Conservation (phyloP, 371 early-diverging fungal genomes). For the Syncephalastrum monosporum region DNA sequence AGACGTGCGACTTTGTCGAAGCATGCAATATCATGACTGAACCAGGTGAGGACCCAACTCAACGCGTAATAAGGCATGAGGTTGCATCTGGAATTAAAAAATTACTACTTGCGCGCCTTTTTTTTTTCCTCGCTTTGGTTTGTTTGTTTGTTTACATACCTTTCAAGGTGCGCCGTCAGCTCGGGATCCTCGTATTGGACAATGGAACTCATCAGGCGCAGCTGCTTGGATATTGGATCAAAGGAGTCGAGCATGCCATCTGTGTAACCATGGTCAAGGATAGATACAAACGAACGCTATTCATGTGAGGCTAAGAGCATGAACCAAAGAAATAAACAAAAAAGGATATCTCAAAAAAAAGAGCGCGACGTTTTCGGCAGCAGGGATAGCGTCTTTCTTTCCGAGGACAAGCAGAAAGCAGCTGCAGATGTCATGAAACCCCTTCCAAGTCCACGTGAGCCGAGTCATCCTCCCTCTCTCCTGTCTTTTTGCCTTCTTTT, state of each 20-base stretch:
- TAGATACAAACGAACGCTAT: not conserved
- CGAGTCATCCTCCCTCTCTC: too few relatives aligned
- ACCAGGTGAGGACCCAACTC: constrained; percentile 89
- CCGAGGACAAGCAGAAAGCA: constrained; percentile 50
- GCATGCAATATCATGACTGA: constrained; percentile 72
- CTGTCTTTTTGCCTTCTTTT: not conserved
- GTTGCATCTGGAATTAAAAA: constrained; percentile 22
- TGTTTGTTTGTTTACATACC: constrained; percentile 13
- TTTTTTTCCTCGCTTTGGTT: not conserved
- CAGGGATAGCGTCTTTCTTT: constrained; percentile 52
- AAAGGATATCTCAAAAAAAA: constrained; percentile 48
- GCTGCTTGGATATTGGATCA: constrained; percentile 47
- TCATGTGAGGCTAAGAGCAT: not conserved
- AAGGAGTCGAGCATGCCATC: constrained; percentile 55
- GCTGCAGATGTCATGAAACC: constrained; percentile 56
- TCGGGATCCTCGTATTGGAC: constrained; percentile 46
- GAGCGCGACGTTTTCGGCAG: constrained; percentile 49
- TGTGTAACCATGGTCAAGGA: constrained; percentile 27
- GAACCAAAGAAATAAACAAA: not conserved
- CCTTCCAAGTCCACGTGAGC: constrained; percentile 19
- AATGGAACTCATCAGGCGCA: constrained; percentile 45
- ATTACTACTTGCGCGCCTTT: not conserved
- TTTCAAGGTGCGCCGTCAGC: constrained; percentile 34
- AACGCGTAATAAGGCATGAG: constrained; percentile 80
- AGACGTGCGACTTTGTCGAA: constrained; percentile 64